Base-by-base conservation (phyloP, 148 eudicot species). In the Cornus controversa region DNA sequence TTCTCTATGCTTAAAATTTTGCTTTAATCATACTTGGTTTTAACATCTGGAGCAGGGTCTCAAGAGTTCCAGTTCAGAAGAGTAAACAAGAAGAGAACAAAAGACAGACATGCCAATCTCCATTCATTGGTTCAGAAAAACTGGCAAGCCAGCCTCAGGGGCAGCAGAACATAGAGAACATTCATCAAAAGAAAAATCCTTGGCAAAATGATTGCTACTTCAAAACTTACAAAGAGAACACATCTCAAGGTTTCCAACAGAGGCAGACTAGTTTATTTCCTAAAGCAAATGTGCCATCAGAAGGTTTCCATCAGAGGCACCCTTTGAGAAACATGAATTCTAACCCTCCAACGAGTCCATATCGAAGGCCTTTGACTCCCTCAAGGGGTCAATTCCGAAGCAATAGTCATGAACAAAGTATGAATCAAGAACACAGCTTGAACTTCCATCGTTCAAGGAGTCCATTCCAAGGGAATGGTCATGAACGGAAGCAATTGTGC, bases 401-500 rank as follows among this genome's bases (percentile, higher is more conserved):
- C 34, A 31, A 0, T 31, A 31, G 34, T 31, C 34, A 31, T 31
- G 34, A 31, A 31, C 34, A 31, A 31, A 57, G 50, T 26, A 31
- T 23, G 6, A 36, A 36, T 18, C 42, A 27, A 9, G 63, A 66
- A 50, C 22, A 28, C 47, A 78, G 66, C 54, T n/a, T 31, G 67
- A 28, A 23, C 24, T 20, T 4, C 9, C 22, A 80, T 47, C 53
- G 26, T 50, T 28, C 47, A 24, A 15, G 69, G 34, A 67, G 8
- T 54, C 74, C 66, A 60, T 10, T 26, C 10, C 82, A 69, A 72
- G 57, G 72, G 25, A 67, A 67, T 27, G 24, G 47, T 27, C 73
- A 24, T 11, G 84, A 54, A 73, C 66, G 36, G 34, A 71, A 70
- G 79, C 84, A 79, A 79, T 36, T 72, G 28, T 89, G 92, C 75